A percentile compares a stretch with the other conserved stretches of the same genome.
These are phyloP conservation scores for Bretziella fagacearum DNA, from an alignment of 2,329 filamentous ascomycete species.

Conservation along the genomic window DNA sequence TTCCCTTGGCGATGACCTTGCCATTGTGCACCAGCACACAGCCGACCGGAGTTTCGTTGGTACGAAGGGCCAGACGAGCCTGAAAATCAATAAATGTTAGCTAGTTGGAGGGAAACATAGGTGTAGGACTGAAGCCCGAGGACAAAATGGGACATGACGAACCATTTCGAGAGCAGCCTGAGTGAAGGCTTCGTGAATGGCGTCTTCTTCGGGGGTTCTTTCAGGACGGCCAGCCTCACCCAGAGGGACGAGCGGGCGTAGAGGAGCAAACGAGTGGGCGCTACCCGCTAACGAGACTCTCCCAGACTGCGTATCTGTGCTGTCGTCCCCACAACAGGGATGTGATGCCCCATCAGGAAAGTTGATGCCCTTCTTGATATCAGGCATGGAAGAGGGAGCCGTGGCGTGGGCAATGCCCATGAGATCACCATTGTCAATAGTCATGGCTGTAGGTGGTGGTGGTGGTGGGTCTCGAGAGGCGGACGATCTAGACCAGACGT, in stretches of 20 bases:
- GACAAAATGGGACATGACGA: slow-evolving; percentile 22
- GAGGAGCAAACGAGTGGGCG: slow-evolving; percentile 13
- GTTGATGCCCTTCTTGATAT: background rate
- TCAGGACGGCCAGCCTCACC: slow-evolving; percentile 14
- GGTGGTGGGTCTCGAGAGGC: background rate
- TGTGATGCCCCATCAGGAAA: background rate
- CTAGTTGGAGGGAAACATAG: slow-evolving; percentile 16
- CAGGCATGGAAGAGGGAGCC: background rate
- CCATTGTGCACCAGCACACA: slow-evolving; percentile 78
- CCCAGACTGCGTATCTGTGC: slow-evolving; percentile 2
- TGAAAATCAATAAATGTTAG: slow-evolving; percentile 22
- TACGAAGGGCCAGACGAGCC: slow-evolving; percentile 70
- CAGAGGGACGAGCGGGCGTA: slow-evolving; percentile 14
- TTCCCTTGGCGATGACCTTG: slow-evolving; percentile 68
- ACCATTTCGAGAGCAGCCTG: slow-evolving; percentile 77
- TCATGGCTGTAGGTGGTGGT: background rate
- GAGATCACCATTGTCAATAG: slow-evolving; percentile 2
- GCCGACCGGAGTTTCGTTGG: slow-evolving; percentile 88
- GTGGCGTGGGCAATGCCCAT: background rate
- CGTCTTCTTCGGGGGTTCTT: slow-evolving; percentile 21
- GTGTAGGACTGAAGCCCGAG: background rate
- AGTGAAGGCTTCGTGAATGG: slow-evolving; percentile 49
- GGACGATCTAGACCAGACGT: background rate
- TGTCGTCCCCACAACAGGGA: slow-evolving; percentile 1
- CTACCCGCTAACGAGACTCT: slow-evolving; percentile 13